Conservation (phyloP, 2,329 filamentous ascomycete species). For the Aspergillus eucalypticola region DNA sequence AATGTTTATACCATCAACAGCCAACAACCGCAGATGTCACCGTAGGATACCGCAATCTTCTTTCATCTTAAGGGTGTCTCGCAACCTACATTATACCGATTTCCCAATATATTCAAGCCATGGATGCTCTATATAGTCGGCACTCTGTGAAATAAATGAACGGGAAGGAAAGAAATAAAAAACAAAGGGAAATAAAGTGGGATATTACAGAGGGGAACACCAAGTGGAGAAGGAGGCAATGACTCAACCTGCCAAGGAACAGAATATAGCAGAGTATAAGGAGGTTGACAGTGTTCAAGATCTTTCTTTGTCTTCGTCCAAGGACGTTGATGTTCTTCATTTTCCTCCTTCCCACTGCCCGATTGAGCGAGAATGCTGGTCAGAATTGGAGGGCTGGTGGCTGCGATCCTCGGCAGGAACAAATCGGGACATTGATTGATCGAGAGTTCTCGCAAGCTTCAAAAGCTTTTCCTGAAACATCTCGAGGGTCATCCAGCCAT, state of each 20-base stretch:
- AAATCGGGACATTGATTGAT: conserved; percentile 18
- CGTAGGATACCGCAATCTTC: neutral
- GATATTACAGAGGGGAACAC: conserved; percentile 1
- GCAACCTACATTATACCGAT: conserved; percentile 17
- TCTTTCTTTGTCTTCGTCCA: neutral
- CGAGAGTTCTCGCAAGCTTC: conserved; percentile 21
- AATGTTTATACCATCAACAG: neutral
- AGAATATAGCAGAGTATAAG: neutral
- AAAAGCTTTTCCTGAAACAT: conserved; percentile 21
- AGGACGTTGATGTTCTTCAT: neutral
- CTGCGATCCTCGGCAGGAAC: conserved; percentile 17
- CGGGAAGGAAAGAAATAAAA: conserved; percentile 1
- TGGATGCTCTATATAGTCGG: conserved; percentile 25
- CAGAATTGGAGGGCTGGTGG: neutral
- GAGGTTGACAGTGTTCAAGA: neutral
- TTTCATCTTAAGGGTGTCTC: conserved; percentile 15
- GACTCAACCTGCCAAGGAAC: neutral
- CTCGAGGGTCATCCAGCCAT: conserved; percentile 20
- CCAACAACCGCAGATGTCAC: neutral
- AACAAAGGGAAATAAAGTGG: neutral
- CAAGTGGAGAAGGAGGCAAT: neutral
- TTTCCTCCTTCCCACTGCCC: neutral
- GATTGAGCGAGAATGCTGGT: conserved; percentile 14
- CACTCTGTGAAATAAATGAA: conserved; percentile 14
- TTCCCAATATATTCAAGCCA: conserved; percentile 18